Evolutionary conservation across 2,329 filamentous ascomycete species (phyloP), one percentile per base, ranked within the genome.

Genomic region (Cephalotrichum gorgonifer): DNA sequence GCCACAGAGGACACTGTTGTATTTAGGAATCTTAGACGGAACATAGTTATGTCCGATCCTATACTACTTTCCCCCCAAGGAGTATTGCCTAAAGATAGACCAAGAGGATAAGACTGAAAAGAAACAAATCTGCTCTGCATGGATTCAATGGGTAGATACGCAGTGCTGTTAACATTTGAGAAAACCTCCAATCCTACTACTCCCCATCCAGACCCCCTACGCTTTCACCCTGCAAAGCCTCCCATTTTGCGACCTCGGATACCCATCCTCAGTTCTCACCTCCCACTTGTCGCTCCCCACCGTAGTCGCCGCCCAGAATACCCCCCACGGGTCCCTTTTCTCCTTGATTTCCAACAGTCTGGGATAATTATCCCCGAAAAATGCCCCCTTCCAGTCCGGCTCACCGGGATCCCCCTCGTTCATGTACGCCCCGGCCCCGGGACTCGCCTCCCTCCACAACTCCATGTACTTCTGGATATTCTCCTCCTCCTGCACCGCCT

Each of bases 201-300:
- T n/a, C n/a, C n/a, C n/a, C n/a, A n/a, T n/a, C n/a, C n/a, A n/a
- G n/a, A n/a, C n/a, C 30, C 30, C 30, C 30, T n/a, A n/a, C n/a
- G n/a, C n/a, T n/a, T 11, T 11, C 12, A 33, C 44, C 44, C 44
- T 46, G 54, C 69, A 71, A 39, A 71, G 54, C 43, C 62, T 63
- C 4, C 67, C 67, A 47, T 58, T 54, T 49, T 63, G 66, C 23
- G 60, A 62, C 15, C 67, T 57, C 38, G 62, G 31, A 8, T 54
- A 58, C 48, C 57, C 62, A 48, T 60, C 58, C 14, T 56, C 54
- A 17, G 44, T 46, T 30, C 53, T 51, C 7, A 68, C 66, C 23
- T 60, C 57, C 74, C 74, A 79, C 5, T 58, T 62, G 44, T 78
- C 73, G 51, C 71, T 75, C 0, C 74, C 76, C 23, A 79, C 75